Evolutionary conservation across 1,139 yeast genomes (phyloP).

Genomic region (Zygosaccharomyces sapae): DNA sequence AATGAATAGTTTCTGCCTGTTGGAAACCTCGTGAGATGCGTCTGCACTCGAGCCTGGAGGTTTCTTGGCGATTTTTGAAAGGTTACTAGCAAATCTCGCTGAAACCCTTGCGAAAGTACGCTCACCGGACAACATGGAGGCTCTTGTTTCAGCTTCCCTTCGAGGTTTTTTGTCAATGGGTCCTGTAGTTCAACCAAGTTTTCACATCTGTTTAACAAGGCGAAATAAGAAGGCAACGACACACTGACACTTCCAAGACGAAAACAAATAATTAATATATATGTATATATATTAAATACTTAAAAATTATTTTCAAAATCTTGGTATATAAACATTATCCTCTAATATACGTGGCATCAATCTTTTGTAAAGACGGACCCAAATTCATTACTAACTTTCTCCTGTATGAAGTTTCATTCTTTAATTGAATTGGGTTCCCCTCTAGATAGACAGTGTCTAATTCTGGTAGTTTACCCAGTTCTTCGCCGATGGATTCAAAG

Average conservation of each 20-base stretch:
- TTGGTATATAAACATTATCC: constrained; percentile 12
- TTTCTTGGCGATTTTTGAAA: constrained; percentile 6
- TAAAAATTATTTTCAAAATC: too few relatives aligned
- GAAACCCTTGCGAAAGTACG: neutral
- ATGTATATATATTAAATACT: too few relatives aligned
- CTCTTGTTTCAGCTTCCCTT: neutral
- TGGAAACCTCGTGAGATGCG: constrained; percentile 28
- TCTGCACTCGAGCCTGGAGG: constrained; percentile 17
- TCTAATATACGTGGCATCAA: constrained; percentile 79
- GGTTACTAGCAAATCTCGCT: neutral
- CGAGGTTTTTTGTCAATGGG: neutral
- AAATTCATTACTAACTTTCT: constrained; percentile 72
- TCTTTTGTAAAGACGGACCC: constrained; percentile 65
- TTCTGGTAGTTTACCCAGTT: constrained; percentile 57
- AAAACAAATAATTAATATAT: neutral
- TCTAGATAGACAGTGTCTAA: constrained; percentile 91
- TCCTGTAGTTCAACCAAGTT: neutral
- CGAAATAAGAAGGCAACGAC: neutral
- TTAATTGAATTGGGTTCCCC: constrained; percentile 78
- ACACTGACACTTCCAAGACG: neutral
- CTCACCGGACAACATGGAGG: neutral
- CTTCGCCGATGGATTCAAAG: constrained; percentile 64
- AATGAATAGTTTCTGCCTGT: constrained; percentile 65
- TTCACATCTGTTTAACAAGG: neutral
- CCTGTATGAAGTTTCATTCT: constrained; percentile 75